phyloP scores from a whole-genome alignment of 441 rosid genomes.

The Metrosideros polymorpha region DNA sequence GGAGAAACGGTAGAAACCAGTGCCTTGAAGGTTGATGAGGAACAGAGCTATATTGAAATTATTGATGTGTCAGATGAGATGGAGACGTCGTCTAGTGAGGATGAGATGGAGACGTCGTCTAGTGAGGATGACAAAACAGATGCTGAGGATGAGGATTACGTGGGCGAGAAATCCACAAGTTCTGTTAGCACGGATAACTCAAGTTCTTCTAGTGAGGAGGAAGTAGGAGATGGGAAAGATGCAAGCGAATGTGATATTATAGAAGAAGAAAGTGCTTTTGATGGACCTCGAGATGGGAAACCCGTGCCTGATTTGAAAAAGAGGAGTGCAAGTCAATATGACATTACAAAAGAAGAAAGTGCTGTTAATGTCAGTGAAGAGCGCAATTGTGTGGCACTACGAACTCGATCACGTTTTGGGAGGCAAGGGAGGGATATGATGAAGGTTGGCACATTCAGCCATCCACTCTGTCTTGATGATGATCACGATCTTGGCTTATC shows the following conservation, averaged over 20 bases:
- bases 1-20: not conserved
- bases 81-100: not conserved
- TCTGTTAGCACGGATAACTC: not conserved
- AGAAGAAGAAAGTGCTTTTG: not conserved
- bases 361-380: not conserved
- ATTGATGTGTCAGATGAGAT: not conserved
- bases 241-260: not conserved
- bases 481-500: not conserved
- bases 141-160: not conserved
- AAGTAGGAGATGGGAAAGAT: not conserved
- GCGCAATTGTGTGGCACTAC: constrained; percentile 1
- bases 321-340: not conserved
- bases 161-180: not conserved
- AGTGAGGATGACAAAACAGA: not conserved
- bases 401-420: constrained; percentile 5
- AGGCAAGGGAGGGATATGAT: not conserved
- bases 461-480: not conserved
- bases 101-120: not conserved
- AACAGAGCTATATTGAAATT: not conserved
- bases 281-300: not conserved
- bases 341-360: not conserved
- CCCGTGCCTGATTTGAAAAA: not conserved
- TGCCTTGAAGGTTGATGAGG: not conserved
- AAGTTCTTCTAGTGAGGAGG: not conserved
- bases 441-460: constrained; percentile 1